phyloP scores from a whole-genome alignment of 768 basidiomycete genomes.

The Amanita molliuscula region DNA sequence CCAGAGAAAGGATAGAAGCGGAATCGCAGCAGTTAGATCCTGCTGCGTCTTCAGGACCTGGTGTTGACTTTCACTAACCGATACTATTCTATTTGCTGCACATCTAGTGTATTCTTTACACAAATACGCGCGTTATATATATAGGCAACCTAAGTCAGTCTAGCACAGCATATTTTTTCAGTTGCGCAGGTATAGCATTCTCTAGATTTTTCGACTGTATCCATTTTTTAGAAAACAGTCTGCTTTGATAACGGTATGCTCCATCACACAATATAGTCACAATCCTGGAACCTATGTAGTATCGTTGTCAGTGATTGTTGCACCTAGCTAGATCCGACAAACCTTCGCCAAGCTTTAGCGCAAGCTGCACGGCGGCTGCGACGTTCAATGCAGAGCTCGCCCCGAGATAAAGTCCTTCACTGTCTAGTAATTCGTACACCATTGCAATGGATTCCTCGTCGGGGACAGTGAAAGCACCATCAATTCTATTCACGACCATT shows the following conservation, averaged over 20 bases:
- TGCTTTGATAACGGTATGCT: conserved; percentile 94
- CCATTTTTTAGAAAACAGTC: conserved; percentile 93
- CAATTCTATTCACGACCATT: conserved; percentile 67
- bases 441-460: conserved; percentile 88
- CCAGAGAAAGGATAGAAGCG: conserved; percentile 90
- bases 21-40: conserved; percentile 37
- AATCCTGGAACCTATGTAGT: conserved; percentile 58
- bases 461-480: conserved; percentile 78
- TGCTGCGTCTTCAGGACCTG: conserved; percentile 8
- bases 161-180: conserved; percentile 87
- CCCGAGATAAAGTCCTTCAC: conserved; percentile 90
- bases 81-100: neutral
- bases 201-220: conserved; percentile 69
- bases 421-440: conserved; percentile 87
- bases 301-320: neutral
- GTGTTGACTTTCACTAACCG: neutral
- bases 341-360: conserved; percentile 79
- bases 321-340: conserved; percentile 3
- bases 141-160: neutral
- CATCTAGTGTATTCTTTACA: neutral
- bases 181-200: conserved; percentile 67
- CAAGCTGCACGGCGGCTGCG: conserved; percentile 86
- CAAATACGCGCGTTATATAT: neutral
- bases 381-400: conserved; percentile 93
- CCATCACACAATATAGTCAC: conserved; percentile 92